phyloP scores from a whole-genome alignment of 2,329 filamentous ascomycete species.

The Elsinoe fawcettii region DNA sequence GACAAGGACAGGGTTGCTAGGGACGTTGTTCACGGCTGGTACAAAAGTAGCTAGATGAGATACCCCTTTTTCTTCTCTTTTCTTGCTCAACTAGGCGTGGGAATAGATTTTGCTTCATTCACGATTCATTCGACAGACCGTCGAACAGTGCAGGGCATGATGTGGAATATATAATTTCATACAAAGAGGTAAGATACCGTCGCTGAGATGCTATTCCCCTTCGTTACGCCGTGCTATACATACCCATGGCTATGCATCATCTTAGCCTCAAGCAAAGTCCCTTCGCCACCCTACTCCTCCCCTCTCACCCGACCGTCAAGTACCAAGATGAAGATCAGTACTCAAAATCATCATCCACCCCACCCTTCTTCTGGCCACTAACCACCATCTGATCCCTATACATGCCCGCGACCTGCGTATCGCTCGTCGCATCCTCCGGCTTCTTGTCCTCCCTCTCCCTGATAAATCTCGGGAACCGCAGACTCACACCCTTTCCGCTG shows the following conservation, averaged over 20 bases:
- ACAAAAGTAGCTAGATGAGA: background rate
- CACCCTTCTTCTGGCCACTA: conserved; percentile 72
- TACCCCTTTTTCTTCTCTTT: background rate
- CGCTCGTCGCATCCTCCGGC: conserved; percentile 78
- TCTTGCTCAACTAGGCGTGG: background rate
- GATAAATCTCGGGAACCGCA: conserved; percentile 90
- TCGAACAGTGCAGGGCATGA: background rate
- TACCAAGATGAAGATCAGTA: conserved; percentile 51
- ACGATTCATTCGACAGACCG: background rate
- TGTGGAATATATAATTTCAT: background rate
- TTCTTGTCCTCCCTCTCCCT: conserved; percentile 93
- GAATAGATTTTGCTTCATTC: background rate
- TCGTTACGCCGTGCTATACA: background rate
- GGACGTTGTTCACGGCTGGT: background rate
- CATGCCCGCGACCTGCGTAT: conserved; percentile 88
- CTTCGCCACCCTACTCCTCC: too few species aligned
- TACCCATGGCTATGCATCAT: background rate
- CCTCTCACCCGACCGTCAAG: too few species aligned
- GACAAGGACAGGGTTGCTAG: background rate
- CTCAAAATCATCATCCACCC: conserved; percentile 95
- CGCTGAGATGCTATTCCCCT: too few species aligned
- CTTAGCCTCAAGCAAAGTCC: too few species aligned
- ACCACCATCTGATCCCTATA: conserved; percentile 92
- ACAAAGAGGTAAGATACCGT: too few species aligned
- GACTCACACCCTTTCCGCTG: conserved; percentile 65